Conservation (phyloP, 495 filamentous ascomycete genomes). For the Sphaerosporella brunnea region DNA sequence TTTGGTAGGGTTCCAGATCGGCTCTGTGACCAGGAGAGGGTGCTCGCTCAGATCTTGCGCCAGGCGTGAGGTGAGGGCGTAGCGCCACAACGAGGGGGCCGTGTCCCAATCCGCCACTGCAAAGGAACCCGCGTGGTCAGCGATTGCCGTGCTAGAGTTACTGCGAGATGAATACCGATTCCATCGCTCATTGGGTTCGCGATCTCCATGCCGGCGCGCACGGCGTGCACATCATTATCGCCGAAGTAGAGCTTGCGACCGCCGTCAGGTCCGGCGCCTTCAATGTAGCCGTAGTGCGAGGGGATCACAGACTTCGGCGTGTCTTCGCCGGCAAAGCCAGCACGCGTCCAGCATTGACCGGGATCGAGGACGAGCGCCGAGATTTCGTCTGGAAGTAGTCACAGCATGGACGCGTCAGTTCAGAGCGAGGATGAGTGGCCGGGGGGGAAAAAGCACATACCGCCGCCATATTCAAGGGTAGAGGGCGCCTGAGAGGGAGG, state of each 20-base stretch:
- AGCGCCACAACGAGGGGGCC: slow-evolving; percentile 79
- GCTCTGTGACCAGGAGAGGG: slow-evolving; percentile 85
- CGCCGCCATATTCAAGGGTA: slow-evolving; percentile 24
- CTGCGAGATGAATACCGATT: too few species aligned
- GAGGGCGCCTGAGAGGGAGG: slow-evolving; percentile 22
- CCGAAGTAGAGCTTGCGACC: slow-evolving; percentile 53
- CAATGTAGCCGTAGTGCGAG: slow-evolving; percentile 55
- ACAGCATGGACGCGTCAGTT: neutral
- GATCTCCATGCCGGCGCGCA: slow-evolving; percentile 57
- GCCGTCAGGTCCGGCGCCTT: slow-evolving; percentile 35
- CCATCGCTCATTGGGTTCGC: slow-evolving; percentile 85
- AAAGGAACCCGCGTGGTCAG: too few species aligned
- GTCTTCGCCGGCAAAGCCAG: slow-evolving; percentile 95
- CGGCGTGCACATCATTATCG: slow-evolving; percentile 67
- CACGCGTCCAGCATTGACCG: slow-evolving; percentile 75
- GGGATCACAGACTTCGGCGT: slow-evolving; percentile 83
- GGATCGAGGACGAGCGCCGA: slow-evolving; percentile 92
- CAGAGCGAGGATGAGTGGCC: neutral
- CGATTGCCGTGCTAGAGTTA: too few species aligned
- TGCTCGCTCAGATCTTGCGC: slow-evolving; percentile 73
- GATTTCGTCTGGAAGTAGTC: slow-evolving; percentile 64
- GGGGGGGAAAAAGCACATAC: slow-evolving; percentile 4
- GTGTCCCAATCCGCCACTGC: slow-evolving; percentile 88
- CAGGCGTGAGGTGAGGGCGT: slow-evolving; percentile 58
- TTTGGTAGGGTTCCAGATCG: slow-evolving; percentile 77